Evolutionary conservation across 179 eudicot species (phyloP).

Genomic region (Beta corolliflora): DNA sequence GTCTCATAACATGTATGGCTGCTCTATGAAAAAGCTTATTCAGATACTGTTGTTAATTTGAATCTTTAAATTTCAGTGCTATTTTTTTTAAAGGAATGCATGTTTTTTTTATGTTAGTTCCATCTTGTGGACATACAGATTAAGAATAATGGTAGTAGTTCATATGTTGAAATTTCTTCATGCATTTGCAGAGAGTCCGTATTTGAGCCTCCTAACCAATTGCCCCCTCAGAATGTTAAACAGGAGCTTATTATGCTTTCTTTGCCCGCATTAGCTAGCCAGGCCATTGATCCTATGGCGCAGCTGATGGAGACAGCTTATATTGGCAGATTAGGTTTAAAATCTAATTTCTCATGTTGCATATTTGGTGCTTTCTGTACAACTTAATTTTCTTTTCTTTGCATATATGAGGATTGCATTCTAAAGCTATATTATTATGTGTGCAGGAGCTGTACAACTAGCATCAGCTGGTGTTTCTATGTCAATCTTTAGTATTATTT

Average conservation of each 20-base stretch:
- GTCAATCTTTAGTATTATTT: slow-evolving; percentile 80
- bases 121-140: background rate
- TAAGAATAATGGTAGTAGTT: background rate
- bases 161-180: background rate
- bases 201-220: slow-evolving; percentile 23
- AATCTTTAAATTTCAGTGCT: background rate
- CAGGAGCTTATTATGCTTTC: slow-evolving; percentile 76
- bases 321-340: slow-evolving; percentile 84
- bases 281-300: slow-evolving; percentile 87
- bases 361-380: slow-evolving; percentile 1
- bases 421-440: slow-evolving; percentile 9
- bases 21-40: background rate
- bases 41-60: background rate
- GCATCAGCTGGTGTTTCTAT: slow-evolving; percentile 95
- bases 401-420: background rate
- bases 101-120: background rate
- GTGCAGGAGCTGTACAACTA: slow-evolving; percentile 76
- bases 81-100: background rate
- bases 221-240: slow-evolving; percentile 39
- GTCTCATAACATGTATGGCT: background rate
- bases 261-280: slow-evolving; percentile 93
- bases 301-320: slow-evolving; percentile 97
- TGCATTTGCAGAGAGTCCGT: slow-evolving; percentile 39
- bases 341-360: background rate
- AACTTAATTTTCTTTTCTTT: no score